Percentiles rank a stretch among this genome's conserved stretches.
These are phyloP conservation scores for Xylaria sp. DNA, from an alignment of 2,329 filamentous ascomycete genomes.

Conservation along the genomic window DNA sequence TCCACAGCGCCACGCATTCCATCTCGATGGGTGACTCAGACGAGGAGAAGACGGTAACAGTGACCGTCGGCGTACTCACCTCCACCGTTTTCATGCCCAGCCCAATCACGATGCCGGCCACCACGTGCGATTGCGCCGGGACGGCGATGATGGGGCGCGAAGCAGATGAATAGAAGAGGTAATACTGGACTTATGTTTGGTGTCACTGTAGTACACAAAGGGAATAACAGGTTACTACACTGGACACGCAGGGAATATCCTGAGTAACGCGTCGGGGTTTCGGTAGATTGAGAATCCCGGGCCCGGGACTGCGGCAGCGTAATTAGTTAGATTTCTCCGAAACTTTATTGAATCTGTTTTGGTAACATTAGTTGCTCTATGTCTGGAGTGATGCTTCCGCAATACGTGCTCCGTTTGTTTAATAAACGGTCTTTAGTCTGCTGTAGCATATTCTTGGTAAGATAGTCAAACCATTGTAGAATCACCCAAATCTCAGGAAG, in stretches of 20 bases:
- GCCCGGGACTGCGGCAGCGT: background rate
- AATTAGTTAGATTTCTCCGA: background rate
- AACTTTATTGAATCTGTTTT: background rate
- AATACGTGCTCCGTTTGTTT: background rate
- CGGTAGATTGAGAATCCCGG: background rate
- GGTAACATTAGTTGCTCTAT: background rate
- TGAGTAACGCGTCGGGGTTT: background rate
- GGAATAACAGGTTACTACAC: background rate
- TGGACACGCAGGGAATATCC: background rate
- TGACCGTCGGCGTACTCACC: constrained; percentile 32
- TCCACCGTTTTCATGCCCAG: constrained; percentile 38
- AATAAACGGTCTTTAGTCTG: background rate
- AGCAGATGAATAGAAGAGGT: background rate
- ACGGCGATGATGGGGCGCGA: background rate
- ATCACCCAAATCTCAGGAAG: background rate
- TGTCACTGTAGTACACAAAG: background rate
- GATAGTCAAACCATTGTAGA: too few species aligned
- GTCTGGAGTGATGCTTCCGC: background rate
- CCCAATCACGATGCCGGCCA: constrained; percentile 32
- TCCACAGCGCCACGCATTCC: background rate
- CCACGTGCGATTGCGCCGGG: constrained; percentile 23
- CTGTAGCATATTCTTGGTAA: too few species aligned
- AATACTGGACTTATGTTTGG: background rate
- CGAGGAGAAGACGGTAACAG: constrained; percentile 19
- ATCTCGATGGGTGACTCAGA: constrained; percentile 3